Percentiles rank a stretch among this genome's conserved stretches.
These are phyloP conservation scores for Coemansia sp. DNA, from an alignment of 192 early-diverging fungal species.

Conservation along the genomic window DNA sequence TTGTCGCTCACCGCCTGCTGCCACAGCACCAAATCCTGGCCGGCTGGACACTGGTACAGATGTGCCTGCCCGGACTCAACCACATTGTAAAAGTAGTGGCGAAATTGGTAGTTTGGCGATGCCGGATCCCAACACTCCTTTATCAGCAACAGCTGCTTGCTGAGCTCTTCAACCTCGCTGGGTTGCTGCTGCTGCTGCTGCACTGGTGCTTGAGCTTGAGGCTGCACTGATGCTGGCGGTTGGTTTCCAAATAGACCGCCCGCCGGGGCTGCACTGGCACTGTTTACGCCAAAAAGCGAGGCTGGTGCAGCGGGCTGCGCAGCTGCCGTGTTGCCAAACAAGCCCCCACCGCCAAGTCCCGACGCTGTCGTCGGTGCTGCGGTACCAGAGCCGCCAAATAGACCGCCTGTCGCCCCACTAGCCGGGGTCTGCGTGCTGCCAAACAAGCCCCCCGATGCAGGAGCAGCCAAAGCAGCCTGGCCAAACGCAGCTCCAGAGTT, in stretches of 20 bases:
- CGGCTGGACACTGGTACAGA: slow-evolving; percentile 68
- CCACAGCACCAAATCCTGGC: slow-evolving; percentile 68
- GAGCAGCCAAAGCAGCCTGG: neutral
- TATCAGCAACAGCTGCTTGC: slow-evolving; percentile 64
- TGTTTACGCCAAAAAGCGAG: slow-evolving; percentile 29
- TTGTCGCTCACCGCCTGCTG: slow-evolving; percentile 81
- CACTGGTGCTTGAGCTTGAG: slow-evolving; percentile 24
- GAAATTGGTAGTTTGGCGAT: slow-evolving; percentile 74
- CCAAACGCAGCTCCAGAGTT: slow-evolving; percentile 7
- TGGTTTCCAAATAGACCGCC: slow-evolving; percentile 38
- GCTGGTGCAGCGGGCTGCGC: neutral
- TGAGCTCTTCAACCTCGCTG: slow-evolving; percentile 40
- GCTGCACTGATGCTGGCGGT: slow-evolving; percentile 9
- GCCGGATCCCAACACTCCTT: slow-evolving; percentile 75
- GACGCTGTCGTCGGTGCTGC: neutral
- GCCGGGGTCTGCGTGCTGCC: slow-evolving; percentile 2
- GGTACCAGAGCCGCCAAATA: slow-evolving; percentile 3
- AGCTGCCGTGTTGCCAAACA: neutral
- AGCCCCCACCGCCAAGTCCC: neutral
- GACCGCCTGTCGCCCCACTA: slow-evolving; percentile 2
- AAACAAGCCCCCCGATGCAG: slow-evolving; percentile 11
- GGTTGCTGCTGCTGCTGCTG: slow-evolving; percentile 20
- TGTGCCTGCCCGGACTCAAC: slow-evolving; percentile 81
- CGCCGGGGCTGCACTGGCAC: neutral
- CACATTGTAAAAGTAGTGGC: slow-evolving; percentile 95